Conservation (phyloP, 495 filamentous ascomycete genomes). For the Penicillium desertorum region DNA sequence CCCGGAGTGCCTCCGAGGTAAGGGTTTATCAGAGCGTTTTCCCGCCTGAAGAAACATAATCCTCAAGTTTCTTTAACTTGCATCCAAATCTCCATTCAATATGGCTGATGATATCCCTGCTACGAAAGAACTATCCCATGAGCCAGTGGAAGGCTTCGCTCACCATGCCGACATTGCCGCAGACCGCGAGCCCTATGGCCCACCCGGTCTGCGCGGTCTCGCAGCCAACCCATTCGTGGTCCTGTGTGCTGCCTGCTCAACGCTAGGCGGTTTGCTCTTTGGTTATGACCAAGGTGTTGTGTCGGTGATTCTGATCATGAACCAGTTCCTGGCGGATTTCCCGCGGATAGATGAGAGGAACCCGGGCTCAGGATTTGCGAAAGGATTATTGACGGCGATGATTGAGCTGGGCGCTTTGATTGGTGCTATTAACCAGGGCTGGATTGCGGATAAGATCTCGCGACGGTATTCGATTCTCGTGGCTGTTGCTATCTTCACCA, state of each 20-base stretch:
- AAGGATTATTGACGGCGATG: constrained; percentile 61
- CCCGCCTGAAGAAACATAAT: neutral
- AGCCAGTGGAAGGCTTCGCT: constrained; percentile 31
- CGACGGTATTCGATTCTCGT: constrained; percentile 58
- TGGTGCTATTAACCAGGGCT: constrained; percentile 57
- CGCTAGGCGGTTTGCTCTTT: constrained; percentile 56
- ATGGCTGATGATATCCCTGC: constrained; percentile 19
- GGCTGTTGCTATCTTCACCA: constrained; percentile 53
- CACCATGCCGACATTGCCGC: constrained; percentile 45
- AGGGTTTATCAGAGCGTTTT: neutral
- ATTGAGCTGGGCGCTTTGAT: constrained; percentile 58
- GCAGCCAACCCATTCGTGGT: constrained; percentile 51
- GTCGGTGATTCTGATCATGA: constrained; percentile 57
- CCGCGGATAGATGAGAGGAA: constrained; percentile 40
- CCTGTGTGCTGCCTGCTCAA: constrained; percentile 54
- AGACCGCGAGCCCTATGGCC: constrained; percentile 47
- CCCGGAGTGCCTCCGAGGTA: neutral
- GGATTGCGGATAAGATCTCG: constrained; percentile 59
- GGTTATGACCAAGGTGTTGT: constrained; percentile 60
- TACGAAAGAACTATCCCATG: constrained; percentile 23
- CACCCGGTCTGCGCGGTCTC: constrained; percentile 48
- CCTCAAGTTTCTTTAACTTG: neutral
- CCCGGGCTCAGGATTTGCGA: constrained; percentile 54
- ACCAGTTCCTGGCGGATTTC: constrained; percentile 55
- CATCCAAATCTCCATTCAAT: neutral